These are phyloP conservation scores for Iris macrosiphon DNA, from an alignment of 106 monocot genomes.

Conservation along the genomic window DNA sequence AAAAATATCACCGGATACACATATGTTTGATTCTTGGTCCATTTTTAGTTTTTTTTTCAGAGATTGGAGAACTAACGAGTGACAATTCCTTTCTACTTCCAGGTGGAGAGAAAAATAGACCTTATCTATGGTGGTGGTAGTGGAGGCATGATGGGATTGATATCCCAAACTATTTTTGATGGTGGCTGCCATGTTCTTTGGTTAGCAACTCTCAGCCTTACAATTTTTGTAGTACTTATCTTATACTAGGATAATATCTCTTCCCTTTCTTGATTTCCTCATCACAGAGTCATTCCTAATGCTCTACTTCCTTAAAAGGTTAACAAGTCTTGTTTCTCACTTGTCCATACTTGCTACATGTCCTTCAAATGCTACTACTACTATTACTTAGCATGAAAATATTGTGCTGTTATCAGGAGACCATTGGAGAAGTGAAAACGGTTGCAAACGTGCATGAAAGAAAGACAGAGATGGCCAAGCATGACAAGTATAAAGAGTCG, in stretches of 20 bases:
- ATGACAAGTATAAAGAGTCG: no score
- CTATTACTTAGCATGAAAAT: no score
- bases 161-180: constrained; percentile 55
- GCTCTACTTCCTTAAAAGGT: constrained; percentile 65
- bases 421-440: constrained; percentile 56
- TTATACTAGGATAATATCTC: neutral
- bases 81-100: no score
- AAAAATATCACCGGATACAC: no score
- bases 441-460: constrained; percentile 92
- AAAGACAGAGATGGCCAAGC: constrained; percentile 79
- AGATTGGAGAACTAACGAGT: no score
- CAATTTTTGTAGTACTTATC: no score
- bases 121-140: constrained; percentile 87
- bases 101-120: constrained; percentile 66
- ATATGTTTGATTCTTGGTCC: no score
- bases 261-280: constrained; percentile 1
- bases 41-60: no score
- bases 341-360: neutral
- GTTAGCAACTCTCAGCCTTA: constrained; percentile 16
- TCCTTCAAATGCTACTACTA: no score
- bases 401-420: constrained; percentile 63
- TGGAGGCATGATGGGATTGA: constrained; percentile 73
- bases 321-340: neutral
- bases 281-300: constrained; percentile 57
- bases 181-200: constrained; percentile 84